Evolutionary conservation across 345 rosid genomes (phyloP).

Genomic region (Draba incana): DNA sequence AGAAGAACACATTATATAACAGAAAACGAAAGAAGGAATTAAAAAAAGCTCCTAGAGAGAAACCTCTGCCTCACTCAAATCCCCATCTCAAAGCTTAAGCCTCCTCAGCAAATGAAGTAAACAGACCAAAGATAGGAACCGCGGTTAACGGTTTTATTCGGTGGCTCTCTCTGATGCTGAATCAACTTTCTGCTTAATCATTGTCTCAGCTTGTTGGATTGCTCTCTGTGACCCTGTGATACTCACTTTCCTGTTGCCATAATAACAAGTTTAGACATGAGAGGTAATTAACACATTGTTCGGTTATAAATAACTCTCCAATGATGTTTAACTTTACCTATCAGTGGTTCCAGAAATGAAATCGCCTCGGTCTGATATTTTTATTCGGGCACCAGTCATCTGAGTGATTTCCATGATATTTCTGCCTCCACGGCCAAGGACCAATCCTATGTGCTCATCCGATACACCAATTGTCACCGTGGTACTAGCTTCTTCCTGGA

Average conservation of each 20-base stretch:
- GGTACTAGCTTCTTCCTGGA: slow-evolving; percentile 75
- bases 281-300: slow-evolving; percentile 9
- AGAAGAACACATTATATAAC: slow-evolving; percentile 33
- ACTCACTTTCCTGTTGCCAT: slow-evolving; percentile 78
- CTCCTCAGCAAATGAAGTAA: slow-evolving; percentile 33
- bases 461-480: slow-evolving; percentile 84
- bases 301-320: neutral
- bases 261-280: slow-evolving; percentile 24
- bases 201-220: slow-evolving; percentile 76
- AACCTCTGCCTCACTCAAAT: slow-evolving; percentile 30
- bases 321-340: slow-evolving; percentile 50
- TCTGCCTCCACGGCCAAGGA: slow-evolving; percentile 99
- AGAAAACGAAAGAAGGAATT: slow-evolving; percentile 25
- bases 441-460: slow-evolving; percentile 93
- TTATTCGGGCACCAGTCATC: slow-evolving; percentile 93
- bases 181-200: slow-evolving; percentile 95
- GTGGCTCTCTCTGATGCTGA: slow-evolving; percentile 76
- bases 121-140: slow-evolving; percentile 27
- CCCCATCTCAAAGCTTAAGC: slow-evolving; percentile 35
- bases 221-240: slow-evolving; percentile 94
- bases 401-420: slow-evolving; percentile 94
- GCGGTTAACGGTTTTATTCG: slow-evolving; percentile 45
- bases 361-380: slow-evolving; percentile 96
- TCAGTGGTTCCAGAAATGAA: slow-evolving; percentile 90
- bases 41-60: slow-evolving; percentile 34